A percentile compares a stretch with the other conserved stretches of the same genome.
phyloP scores from a whole-genome alignment of 441 rosid genomes.

The Pelargonium citronellum region DNA sequence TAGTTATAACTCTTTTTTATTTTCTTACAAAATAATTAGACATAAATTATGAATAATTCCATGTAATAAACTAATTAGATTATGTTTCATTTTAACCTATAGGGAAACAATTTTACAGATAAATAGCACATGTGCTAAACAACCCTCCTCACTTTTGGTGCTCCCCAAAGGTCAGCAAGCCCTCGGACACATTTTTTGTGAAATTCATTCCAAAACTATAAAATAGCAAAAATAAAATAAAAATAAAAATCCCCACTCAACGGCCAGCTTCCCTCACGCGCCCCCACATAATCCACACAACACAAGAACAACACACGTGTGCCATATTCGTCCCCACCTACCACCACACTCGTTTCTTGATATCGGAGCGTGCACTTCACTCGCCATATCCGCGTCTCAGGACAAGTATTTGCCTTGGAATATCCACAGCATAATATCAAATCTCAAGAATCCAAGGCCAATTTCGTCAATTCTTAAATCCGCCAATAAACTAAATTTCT shows the following conservation, averaged over 20 bases:
- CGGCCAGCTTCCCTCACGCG: background rate
- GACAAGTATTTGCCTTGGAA: background rate
- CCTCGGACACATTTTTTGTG: background rate
- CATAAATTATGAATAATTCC: no score
- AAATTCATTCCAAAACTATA: background rate
- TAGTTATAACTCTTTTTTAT: no score
- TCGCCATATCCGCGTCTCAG: background rate
- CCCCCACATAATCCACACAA: background rate
- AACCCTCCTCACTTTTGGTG: background rate
- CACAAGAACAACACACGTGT: no score
- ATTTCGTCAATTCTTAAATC: constrained; percentile 5
- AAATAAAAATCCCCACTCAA: background rate
- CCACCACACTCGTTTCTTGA: background rate
- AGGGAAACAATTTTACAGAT: background rate
- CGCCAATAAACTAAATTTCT: constrained; percentile 3
- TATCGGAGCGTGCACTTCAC: background rate
- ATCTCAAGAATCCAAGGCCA: constrained; percentile 5
- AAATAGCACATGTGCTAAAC: background rate
- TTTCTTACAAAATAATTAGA: no score
- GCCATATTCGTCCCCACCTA: no score
- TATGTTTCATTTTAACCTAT: background rate
- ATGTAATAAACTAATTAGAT: background rate
- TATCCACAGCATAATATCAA: constrained; percentile 4
- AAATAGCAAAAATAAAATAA: background rate
- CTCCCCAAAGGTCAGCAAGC: constrained; percentile 7